phyloP scores from a whole-genome alignment of 176 grass and related monocot species.

The Saccharum officinarum region DNA sequence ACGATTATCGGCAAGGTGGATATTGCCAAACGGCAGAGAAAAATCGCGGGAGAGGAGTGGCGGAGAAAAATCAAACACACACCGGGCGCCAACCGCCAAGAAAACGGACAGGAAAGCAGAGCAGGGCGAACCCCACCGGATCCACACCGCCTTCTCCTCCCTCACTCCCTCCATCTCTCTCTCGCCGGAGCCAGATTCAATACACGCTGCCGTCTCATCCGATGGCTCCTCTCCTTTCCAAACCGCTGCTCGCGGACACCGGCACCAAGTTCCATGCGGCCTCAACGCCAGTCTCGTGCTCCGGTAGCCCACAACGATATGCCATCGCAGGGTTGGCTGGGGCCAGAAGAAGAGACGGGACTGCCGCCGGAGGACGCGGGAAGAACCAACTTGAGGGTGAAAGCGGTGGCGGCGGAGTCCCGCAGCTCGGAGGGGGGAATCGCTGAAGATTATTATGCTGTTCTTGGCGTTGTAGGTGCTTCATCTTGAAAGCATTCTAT shows the following conservation, averaged over 20 bases:
- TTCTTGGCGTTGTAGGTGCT: slow-evolving; percentile 74
- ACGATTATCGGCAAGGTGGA: background rate
- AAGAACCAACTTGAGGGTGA: slow-evolving; percentile 36
- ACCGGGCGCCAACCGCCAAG: slow-evolving; percentile 36
- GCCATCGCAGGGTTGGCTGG: slow-evolving; percentile 13
- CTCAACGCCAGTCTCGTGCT: slow-evolving; percentile 36
- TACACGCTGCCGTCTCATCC: background rate
- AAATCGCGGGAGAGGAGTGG: slow-evolving; percentile 63
- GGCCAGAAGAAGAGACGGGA: slow-evolving; percentile 6
- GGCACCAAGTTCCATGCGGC: slow-evolving; percentile 43
- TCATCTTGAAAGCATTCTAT: background rate
- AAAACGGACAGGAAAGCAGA: slow-evolving; percentile 32
- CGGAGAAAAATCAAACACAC: slow-evolving; percentile 45
- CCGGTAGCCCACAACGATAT: slow-evolving; percentile 38
- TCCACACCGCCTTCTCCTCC: slow-evolving; percentile 5
- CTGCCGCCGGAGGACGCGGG: slow-evolving; percentile 13
- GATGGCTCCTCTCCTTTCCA: slow-evolving; percentile 37
- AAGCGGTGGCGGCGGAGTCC: slow-evolving; percentile 48
- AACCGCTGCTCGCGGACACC: slow-evolving; percentile 45
- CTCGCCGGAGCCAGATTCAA: slow-evolving; percentile 23
- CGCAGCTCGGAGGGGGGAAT: slow-evolving; percentile 41
- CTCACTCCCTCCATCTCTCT: too few relatives aligned
- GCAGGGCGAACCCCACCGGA: slow-evolving; percentile 22
- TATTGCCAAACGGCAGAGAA: slow-evolving; percentile 18
- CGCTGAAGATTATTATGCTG: slow-evolving; percentile 86